Base-by-base conservation (phyloP, 169 alveolate species). In the Eimeria tenella region DNA sequence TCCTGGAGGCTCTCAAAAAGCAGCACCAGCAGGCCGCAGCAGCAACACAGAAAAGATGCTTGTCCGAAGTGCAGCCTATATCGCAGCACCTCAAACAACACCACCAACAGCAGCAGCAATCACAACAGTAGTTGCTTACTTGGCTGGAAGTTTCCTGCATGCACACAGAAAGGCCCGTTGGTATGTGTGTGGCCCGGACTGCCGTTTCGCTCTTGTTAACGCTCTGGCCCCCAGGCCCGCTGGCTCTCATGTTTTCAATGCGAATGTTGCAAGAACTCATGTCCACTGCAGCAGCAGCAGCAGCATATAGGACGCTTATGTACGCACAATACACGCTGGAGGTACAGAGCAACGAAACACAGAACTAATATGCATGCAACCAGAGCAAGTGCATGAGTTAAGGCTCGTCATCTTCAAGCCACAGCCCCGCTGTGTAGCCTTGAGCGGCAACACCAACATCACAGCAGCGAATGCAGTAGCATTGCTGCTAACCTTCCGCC, bases 211-310 rank as follows among this genome's bases (percentile, higher is more conserved):
- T 98, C 86, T 97, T 98, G 96, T 98, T 98, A 13, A 98, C 99
- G 96, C 98, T 98, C 94, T 98, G 98, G 15, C 99, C 99, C 42
- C 99, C 99, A 50, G 98, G 98, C 5, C 99, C 99, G 53, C 98
- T 96, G 19, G 99, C 97, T 56, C 99, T 95, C 99, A 97, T 97
- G 21, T 98, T 97, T 90, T 98, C 99, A 42, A 98, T 95, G 49
- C 90, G 96, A 17, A 98, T 77, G 84, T 97, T 99, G 65, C 97
- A 17, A 10, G 86, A 73, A 15, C 65, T 31, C 56, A 93, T 65
- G 56, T 92, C 93, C 68, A 70, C 95, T 92, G 86, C 50, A 13
- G 90, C 19, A n/a, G 70, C 68, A n/a, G 70, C 68, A 25, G 75
- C 52, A n/a, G 53, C 49, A 31, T 31, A 31, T 31, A 31, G 42